Evolutionary conservation across 495 filamentous ascomycete genomes (phyloP).

Genomic region (Neurospora tetraspora): DNA sequence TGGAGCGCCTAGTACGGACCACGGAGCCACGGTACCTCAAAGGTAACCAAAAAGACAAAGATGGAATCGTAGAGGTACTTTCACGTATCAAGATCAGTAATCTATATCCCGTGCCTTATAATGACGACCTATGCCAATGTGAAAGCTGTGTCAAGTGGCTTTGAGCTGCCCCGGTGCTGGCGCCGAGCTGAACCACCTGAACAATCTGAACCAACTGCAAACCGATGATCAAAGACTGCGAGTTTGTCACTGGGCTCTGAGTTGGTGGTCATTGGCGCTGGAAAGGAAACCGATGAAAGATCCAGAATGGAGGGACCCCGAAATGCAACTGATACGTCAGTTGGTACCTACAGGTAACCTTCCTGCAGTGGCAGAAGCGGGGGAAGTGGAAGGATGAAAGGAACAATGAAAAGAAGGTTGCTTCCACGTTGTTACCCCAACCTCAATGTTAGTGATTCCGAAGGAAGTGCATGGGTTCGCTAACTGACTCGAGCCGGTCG

Average conservation of each 20-base stretch:
- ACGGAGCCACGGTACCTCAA: neutral
- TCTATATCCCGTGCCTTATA: neutral
- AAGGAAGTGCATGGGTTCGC: neutral
- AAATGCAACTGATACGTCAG: neutral
- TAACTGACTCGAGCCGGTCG: neutral
- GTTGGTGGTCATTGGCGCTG: neutral
- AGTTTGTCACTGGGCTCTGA: neutral
- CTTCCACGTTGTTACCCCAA: neutral
- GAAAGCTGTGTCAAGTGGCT: neutral
- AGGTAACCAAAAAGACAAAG: neutral
- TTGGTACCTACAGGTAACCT: neutral
- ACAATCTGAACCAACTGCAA: neutral
- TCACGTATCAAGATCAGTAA: neutral
- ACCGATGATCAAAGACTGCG: neutral
- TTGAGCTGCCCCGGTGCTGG: neutral
- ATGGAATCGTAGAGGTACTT: neutral
- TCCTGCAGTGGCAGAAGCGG: neutral
- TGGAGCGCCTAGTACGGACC: neutral
- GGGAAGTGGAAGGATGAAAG: neutral
- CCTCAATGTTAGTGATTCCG: neutral
- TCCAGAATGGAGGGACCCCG: neutral
- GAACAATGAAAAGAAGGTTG: neutral
- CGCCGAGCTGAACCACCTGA: neutral
- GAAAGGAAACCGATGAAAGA: neutral
- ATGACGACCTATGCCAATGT: neutral